Percentiles rank a stretch among this genome's conserved stretches.
Conservation (phyloP, 345 rosid species). For the Bretschneidera sinensis region DNA sequence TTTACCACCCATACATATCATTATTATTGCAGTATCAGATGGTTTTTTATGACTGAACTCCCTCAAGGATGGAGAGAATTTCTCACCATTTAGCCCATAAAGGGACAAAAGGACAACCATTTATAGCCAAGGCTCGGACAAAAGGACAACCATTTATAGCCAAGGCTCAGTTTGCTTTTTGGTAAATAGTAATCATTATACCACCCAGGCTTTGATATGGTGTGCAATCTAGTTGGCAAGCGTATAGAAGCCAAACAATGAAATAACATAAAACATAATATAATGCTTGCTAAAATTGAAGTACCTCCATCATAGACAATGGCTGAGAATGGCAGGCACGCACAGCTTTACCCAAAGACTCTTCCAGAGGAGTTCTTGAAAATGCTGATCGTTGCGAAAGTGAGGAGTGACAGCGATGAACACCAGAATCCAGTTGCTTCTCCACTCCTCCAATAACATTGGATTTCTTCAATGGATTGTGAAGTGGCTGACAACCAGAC, state of each 20-base stretch:
- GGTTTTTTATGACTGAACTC: neutral
- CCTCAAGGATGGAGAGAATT: neutral
- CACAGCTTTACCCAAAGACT: slow-evolving; percentile 48
- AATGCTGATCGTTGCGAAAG: slow-evolving; percentile 67
- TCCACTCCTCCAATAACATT: slow-evolving; percentile 32
- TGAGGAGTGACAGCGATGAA: slow-evolving; percentile 78
- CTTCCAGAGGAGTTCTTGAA: slow-evolving; percentile 43
- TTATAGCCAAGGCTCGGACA: neutral
- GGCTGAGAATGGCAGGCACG: slow-evolving; percentile 87
- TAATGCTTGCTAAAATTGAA: neutral
- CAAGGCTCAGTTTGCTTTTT: neutral
- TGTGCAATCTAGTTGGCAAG: neutral
- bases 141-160: no score
- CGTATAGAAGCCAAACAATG: neutral
- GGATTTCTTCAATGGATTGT: slow-evolving; percentile 30
- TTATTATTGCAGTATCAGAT: slow-evolving; percentile 3
- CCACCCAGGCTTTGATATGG: slow-evolving; percentile 1
- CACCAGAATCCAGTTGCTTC: slow-evolving; percentile 43
- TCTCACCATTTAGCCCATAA: neutral
- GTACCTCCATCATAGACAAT: slow-evolving; percentile 69
- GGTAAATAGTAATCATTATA: neutral
- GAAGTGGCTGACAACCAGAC: slow-evolving; percentile 37
- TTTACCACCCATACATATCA: neutral
- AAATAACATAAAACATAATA: no score
- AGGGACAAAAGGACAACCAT: neutral